Evolutionary conservation across 306 rosid species (phyloP), one percentile per base, ranked within the genome.

Genomic region (Boehmeria nivea): DNA sequence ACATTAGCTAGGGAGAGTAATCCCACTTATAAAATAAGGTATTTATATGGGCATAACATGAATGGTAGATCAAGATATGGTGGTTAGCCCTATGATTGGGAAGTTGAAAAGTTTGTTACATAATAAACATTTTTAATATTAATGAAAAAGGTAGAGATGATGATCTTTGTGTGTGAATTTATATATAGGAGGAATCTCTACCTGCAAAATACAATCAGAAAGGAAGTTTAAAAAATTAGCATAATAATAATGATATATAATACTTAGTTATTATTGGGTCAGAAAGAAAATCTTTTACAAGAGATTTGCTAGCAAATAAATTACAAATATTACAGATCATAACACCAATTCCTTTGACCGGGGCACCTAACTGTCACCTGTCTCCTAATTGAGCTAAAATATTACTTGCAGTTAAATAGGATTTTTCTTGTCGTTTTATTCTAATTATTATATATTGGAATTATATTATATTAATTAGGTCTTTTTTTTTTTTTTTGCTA

Each of bases 201-300:
- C 75, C 66, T 16, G 17, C 54, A 45, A 26, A 17, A 26, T 24
- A 1, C 14, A 25, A 37, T 6, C 18, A 23, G 17, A 10, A 26
- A 27, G 40, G 20, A 15, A 16, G 16, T 12, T 19, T 18, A 1
- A 26, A 17, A 6, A 57, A 33, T 6, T 2, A 44, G 21, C 12
- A 47, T 1, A 27, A 11, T 3, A 56, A 24, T 59, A n/a, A 6
- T 11, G 2, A n/a, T n/a, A n/a, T 11, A 39, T 19, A 55, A 68
- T 61, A 46, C 42, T 67, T 61, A 52, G 39, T 39, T 60, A 12
- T 11, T 33, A 15, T 54, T 10, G 31, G 33, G 27, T 51, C 31
- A 51, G 71, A 78, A 69, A 63, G 65, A 72, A 78, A 73, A 78
- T 82, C 84, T 70, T 64, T 64, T 43, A 40, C 78, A 61, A 64